These are phyloP conservation scores for Russula brevipes DNA, from an alignment of 768 basidiomycete species.

Conservation along the genomic window DNA sequence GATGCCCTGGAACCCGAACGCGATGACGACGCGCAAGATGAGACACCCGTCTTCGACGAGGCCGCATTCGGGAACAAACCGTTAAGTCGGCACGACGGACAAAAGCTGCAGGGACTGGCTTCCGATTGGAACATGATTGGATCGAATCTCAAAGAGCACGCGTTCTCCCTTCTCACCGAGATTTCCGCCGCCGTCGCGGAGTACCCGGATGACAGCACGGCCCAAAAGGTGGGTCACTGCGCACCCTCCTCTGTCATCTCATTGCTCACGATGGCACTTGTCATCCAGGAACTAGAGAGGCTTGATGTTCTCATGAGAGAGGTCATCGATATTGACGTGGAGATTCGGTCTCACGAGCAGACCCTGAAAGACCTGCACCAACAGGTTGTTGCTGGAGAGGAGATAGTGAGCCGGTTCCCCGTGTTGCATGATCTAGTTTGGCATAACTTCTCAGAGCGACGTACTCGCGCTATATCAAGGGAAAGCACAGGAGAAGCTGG, in stretches of 20 bases:
- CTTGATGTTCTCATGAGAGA: conserved; percentile 66
- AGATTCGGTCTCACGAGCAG: conserved; percentile 53
- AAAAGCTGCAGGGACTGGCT: conserved; percentile 52
- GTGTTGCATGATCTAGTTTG: not conserved
- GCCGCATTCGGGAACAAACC: conserved; percentile 63
- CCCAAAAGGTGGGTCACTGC: conserved; percentile 40
- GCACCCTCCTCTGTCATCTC: not conserved
- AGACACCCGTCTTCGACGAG: conserved; percentile 44
- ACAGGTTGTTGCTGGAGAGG: conserved; percentile 46
- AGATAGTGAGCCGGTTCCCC: conserved; percentile 42
- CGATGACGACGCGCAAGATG: conserved; percentile 34
- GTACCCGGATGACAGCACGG: conserved; percentile 48
- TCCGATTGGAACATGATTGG: conserved; percentile 59
- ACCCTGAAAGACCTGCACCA: conserved; percentile 55
- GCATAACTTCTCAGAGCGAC: conserved; percentile 41
- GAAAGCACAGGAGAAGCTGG: conserved; percentile 39
- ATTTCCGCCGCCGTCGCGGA: conserved; percentile 60
- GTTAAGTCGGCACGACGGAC: conserved; percentile 46
- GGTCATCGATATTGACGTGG: conserved; percentile 59
- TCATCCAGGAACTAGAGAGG: conserved; percentile 46
- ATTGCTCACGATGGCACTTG: not conserved
- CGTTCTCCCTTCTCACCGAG: conserved; percentile 44
- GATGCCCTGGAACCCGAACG: conserved; percentile 28
- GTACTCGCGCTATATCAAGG: conserved; percentile 47
- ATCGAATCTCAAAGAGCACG: conserved; percentile 41